These are phyloP conservation scores for Debaryomyces hansenii DNA, from an alignment of 805 yeast genomes.

Conservation along the genomic window DNA sequence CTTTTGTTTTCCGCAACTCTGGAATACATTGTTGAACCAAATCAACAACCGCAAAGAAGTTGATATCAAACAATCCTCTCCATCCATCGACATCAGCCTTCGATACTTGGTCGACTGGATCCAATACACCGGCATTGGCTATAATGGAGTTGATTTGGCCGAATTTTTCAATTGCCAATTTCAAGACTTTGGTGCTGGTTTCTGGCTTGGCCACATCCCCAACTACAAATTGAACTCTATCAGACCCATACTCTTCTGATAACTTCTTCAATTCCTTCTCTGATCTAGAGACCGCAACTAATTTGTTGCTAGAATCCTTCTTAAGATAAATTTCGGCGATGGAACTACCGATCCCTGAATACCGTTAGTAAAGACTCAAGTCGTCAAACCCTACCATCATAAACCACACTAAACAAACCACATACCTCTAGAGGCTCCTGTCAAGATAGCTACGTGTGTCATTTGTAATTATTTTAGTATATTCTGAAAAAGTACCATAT, in stretches of 20 bases:
- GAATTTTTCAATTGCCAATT: conserved; percentile 45
- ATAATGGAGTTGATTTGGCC: conserved; percentile 64
- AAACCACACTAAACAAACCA: conserved; percentile 14
- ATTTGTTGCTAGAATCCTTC: conserved; percentile 31
- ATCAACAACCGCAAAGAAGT: conserved; percentile 72
- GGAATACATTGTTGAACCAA: conserved; percentile 60
- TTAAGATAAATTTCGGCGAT: conserved; percentile 56
- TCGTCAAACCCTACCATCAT: not conserved
- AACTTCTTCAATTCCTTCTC: conserved; percentile 45
- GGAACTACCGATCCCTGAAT: conserved; percentile 76
- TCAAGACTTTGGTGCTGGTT: conserved; percentile 39
- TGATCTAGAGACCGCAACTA: conserved; percentile 76
- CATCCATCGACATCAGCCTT: conserved; percentile 56
- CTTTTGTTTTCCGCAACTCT: conserved; percentile 52
- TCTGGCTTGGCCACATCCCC: conserved; percentile 60
- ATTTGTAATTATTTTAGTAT: conserved; percentile 3
- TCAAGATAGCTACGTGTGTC: conserved; percentile 42
- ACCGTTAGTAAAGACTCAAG: conserved; percentile 9
- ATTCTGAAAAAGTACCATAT: not conserved
- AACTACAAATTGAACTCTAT: conserved; percentile 48
- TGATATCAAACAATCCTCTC: conserved; percentile 68
- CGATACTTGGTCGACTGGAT: conserved; percentile 64
- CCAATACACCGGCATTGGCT: conserved; percentile 82
- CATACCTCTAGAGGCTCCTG: conserved; percentile 65
- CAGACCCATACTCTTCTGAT: conserved; percentile 44